Evolutionary conservation across 1,284 basidiomycete species (phyloP).

Genomic region (Fomitiporia mediterranea): DNA sequence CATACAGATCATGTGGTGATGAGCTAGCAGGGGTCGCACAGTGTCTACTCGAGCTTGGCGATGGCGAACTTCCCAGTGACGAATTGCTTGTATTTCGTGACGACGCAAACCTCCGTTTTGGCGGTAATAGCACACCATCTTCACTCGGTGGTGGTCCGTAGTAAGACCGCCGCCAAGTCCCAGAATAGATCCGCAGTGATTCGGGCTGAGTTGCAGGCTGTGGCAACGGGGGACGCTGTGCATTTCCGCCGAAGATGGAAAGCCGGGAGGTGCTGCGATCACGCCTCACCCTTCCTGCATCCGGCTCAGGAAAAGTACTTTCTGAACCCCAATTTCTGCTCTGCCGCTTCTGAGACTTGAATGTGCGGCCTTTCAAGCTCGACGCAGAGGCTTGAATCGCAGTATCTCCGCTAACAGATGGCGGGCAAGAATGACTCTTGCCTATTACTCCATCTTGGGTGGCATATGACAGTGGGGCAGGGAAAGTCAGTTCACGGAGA

Average conservation of each 20-base stretch:
- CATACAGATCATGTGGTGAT: conserved; percentile 55
- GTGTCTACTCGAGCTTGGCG: conserved; percentile 13
- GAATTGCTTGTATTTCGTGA: conserved; percentile 40
- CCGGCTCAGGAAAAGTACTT: conserved; percentile 1
- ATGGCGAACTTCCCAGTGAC: conserved; percentile 30
- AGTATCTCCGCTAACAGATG: conserved; percentile 14
- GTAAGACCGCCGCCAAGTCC: conserved; percentile 42
- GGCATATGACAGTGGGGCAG: conserved; percentile 50
- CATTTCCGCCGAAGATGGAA: conserved; percentile 35
- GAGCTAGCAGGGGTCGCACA: conserved; percentile 36
- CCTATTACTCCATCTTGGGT: conserved; percentile 23
- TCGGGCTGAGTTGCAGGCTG: conserved; percentile 52
- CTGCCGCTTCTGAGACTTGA: background rate
- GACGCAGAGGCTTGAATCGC: conserved; percentile 23
- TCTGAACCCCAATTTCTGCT: conserved; percentile 16
- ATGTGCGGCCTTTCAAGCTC: background rate
- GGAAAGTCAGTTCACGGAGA: conserved; percentile 62
- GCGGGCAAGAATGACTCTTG: conserved; percentile 13
- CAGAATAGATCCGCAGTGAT: conserved; percentile 47
- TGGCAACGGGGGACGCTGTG: conserved; percentile 30
- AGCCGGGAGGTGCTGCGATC: conserved; percentile 23
- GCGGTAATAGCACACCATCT: conserved; percentile 30
- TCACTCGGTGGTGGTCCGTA: conserved; percentile 35
- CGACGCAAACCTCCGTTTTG: conserved; percentile 36
- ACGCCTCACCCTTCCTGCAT: background rate